A percentile compares a stretch with the other conserved stretches of the same genome.
Conservation (phyloP, 441 rosid species). For the Metrosideros polymorpha region DNA sequence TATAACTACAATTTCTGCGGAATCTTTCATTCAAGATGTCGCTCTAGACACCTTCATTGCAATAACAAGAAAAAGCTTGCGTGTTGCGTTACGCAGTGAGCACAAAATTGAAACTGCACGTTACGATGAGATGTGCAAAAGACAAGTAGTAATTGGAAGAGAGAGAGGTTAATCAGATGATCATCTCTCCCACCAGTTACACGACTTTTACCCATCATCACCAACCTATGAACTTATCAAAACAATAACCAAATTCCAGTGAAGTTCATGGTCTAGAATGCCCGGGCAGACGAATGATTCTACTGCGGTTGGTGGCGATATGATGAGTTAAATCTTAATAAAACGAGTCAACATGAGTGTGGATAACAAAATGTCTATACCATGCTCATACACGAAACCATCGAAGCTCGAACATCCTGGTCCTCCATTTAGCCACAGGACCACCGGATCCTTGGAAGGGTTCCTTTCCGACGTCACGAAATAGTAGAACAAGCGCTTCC, state of each 20-base stretch:
- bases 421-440: constrained; percentile 75
- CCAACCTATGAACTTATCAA: background rate
- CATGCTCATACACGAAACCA: constrained; percentile 65
- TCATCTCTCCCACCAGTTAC: background rate
- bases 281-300: background rate
- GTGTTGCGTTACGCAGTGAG: background rate
- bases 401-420: constrained; percentile 73
- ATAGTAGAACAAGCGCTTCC: constrained; percentile 51
- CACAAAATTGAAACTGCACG: background rate
- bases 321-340: background rate
- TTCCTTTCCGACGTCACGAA: constrained; percentile 51
- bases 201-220: background rate
- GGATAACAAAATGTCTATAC: constrained; percentile 8
- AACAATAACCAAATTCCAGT: background rate
- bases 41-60: background rate
- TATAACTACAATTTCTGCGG: background rate
- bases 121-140: background rate
- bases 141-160: background rate
- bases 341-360: background rate
- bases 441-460: constrained; percentile 47
- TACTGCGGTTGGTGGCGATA: background rate
- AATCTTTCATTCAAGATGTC: background rate
- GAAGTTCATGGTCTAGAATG: background rate
- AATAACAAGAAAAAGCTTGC: background rate
- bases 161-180: background rate